Percentiles rank a stretch among this genome's conserved stretches.
Evolutionary conservation across 331 rosid species (phyloP).

Genomic region (Acacia concinna): DNA sequence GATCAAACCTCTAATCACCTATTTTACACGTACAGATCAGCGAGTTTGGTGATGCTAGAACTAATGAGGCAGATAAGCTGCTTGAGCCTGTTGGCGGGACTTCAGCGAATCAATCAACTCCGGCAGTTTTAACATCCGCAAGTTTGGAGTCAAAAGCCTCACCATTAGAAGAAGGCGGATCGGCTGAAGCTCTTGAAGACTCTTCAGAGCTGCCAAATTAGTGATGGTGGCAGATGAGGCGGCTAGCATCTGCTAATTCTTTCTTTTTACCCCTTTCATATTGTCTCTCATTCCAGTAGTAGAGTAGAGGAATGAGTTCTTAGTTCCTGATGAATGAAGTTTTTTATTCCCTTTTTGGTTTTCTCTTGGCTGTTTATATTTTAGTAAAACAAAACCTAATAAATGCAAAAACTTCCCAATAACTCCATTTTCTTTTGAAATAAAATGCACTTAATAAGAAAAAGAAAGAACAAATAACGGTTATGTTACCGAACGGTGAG

Average conservation of each 20-base stretch:
- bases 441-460: not conserved
- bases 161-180: slow-evolving; percentile 31
- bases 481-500: not conserved
- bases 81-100: slow-evolving; percentile 39
- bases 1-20: not conserved
- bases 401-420: not conserved
- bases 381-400: not conserved
- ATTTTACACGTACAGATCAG: slow-evolving; percentile 25
- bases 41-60: slow-evolving; percentile 23
- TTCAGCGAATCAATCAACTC: slow-evolving; percentile 23
- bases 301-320: slow-evolving; percentile 8
- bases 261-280: not conserved
- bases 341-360: not conserved
- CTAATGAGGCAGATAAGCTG: slow-evolving; percentile 28
- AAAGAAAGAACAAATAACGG: not conserved
- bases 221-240: not conserved
- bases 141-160: slow-evolving; percentile 25
- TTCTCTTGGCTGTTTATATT: not conserved
- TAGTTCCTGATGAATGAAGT: not conserved
- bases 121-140: too few relatives aligned
- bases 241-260: not conserved
- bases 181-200: slow-evolving; percentile 34
- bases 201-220: slow-evolving; percentile 33
- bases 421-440: not conserved
- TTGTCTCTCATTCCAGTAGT: not conserved